Conservation (phyloP, 331 rosid species). For the Ulmus americana region DNA sequence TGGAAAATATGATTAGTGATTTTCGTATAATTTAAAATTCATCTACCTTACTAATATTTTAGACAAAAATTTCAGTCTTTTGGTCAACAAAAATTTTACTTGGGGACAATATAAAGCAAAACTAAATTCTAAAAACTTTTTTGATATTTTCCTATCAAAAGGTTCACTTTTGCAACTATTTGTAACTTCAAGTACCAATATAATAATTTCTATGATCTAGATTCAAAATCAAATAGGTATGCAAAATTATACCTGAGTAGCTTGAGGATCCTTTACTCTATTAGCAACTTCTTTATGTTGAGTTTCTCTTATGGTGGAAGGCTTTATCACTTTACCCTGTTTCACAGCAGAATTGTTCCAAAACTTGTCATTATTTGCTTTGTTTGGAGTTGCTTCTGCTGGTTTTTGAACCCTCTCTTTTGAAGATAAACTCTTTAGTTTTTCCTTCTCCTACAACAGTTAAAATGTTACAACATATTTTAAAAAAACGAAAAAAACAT, state of each 20-base stretch:
- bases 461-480: background rate
- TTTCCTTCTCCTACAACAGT: slow-evolving; percentile 52
- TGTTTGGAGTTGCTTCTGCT: slow-evolving; percentile 25
- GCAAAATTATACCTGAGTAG: slow-evolving; percentile 41
- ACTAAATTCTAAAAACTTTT: no score
- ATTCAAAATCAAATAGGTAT: no score
- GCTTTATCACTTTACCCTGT: slow-evolving; percentile 29
- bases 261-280: slow-evolving; percentile 38
- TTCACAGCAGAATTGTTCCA: slow-evolving; percentile 24
- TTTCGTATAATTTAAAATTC: no score
- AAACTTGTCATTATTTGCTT: slow-evolving; percentile 35
- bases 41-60: no score
- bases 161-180: no score
- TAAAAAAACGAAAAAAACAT: background rate
- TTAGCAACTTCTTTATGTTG: slow-evolving; percentile 33
- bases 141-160: no score
- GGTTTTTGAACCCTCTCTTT: slow-evolving; percentile 33
- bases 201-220: no score
- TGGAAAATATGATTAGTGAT: no score
- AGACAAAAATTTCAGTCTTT: no score
- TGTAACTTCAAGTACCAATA: no score
- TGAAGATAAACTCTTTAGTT: slow-evolving; percentile 27
- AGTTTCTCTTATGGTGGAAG: slow-evolving; percentile 23
- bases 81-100: no score
- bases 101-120: no score